These are phyloP conservation scores for Eucalyptus erythrocorys DNA, from an alignment of 345 rosid genomes.

Conservation along the genomic window DNA sequence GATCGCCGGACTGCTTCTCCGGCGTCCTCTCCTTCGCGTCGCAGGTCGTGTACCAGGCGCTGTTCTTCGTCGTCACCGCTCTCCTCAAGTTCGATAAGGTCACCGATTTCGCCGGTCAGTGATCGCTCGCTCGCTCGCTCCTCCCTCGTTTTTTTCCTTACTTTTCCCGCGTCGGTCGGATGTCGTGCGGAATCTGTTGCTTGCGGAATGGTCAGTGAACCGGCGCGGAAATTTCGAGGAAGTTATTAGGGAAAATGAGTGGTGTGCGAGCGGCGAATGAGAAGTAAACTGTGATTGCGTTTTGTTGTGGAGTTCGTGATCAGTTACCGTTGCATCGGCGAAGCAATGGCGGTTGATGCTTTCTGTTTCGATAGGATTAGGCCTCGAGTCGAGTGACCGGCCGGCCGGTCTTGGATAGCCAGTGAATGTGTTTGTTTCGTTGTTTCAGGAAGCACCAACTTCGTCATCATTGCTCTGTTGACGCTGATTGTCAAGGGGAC, in stretches of 20 bases:
- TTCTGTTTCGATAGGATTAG: not conserved
- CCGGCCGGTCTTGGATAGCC: not conserved
- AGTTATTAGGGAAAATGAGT: not conserved
- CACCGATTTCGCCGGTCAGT: constrained; percentile 87
- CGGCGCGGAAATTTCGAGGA: not conserved
- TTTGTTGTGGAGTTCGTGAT: not conserved
- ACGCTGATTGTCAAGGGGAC: constrained; percentile 67
- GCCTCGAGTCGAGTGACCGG: not conserved
- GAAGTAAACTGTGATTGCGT: not conserved
- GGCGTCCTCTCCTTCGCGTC: not conserved
- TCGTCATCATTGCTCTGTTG: constrained; percentile 63
- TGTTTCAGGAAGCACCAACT: constrained; percentile 80
- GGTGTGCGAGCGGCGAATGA: not conserved
- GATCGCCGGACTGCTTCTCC: not conserved
- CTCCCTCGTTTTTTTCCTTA: not conserved
- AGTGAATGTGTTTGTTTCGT: not conserved
- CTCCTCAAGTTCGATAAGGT: constrained; percentile 80
- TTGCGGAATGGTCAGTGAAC: not conserved
- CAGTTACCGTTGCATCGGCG: not conserved
- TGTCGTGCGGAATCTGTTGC: not conserved
- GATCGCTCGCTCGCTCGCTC: not conserved
- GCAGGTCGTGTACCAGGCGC: constrained; percentile 67
- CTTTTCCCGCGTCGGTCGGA: not conserved
- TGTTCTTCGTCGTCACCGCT: constrained; percentile 75
- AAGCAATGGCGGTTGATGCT: not conserved